Base-by-base conservation (phyloP, 805 yeast species). In the Cyberlindnera saturnus region DNA sequence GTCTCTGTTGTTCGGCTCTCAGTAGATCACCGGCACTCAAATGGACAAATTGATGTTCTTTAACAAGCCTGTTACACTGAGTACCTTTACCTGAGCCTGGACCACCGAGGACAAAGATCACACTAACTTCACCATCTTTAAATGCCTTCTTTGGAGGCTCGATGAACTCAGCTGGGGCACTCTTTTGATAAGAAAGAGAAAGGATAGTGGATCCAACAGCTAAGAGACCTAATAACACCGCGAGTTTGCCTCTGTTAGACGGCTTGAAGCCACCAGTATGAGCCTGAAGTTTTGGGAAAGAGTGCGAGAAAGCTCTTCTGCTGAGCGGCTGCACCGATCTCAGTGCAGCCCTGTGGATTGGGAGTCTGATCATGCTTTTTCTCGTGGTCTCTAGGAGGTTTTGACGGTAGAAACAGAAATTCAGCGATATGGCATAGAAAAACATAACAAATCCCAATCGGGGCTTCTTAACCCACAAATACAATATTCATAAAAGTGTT, bases 11-110 rank as follows among this genome's bases (percentile, higher is more conserved):
- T 65, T 91, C 99, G 9, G 89, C 96, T 57, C 99, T 78, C 53
- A 91, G 73, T 53, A 93, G 75, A 62, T 91, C 99, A 38, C 99
- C 99, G n/a, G 99, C 99, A 32, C 95, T 81, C 36, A 91, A 69
- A 61, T 91, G 99, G 29, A 84, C 82, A 63, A 90, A 93, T 15
- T 82, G 80, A 61, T 77, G 84, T 55, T 89, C 86, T 17, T 74
- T 66, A 36, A 91, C 97, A 44, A 91, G 73, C 59, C 79, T 86
- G 29, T 82, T 83, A 70, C 97, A 87, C 66, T 91, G 99, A 1
- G 99, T 91, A 44, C 99, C 98, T 62, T 93, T 93, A 36, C 99
- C 98, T 26, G 96, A 86, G 17, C 98, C 98, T 5, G 98, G 98
- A 4, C 98, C 98, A 36, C 99, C 99, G 29, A 91, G 76, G 16